Evolutionary conservation across 371 early-diverging fungal species (phyloP).

Genomic region (Dentiscutata heterogama): DNA sequence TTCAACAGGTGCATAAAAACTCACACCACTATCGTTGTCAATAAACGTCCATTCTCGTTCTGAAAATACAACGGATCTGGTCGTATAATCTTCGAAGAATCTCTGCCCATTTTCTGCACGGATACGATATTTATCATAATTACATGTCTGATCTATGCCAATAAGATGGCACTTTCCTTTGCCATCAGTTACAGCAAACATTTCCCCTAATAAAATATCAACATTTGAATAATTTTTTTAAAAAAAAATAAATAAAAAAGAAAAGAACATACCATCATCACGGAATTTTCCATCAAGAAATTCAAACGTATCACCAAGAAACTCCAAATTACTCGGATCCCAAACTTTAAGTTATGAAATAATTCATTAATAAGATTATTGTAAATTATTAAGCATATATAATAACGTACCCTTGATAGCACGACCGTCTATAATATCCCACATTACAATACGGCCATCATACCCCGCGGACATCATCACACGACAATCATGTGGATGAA

Average conservation of each 20-base stretch:
- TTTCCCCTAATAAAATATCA: neutral
- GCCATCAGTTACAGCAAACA: constrained; percentile 18
- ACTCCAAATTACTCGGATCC: neutral
- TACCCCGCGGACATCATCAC: constrained; percentile 85
- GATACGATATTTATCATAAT: neutral
- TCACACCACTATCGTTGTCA: too few relatives aligned
- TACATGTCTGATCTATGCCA: constrained; percentile 3
- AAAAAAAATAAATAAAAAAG: neutral
- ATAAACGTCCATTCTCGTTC: too few relatives aligned
- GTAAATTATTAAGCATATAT: too few relatives aligned
- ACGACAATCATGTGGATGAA: constrained; percentile 77
- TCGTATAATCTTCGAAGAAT: neutral
- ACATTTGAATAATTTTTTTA: too few relatives aligned
- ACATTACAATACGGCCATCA: constrained; percentile 86
- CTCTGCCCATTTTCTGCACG: neutral
- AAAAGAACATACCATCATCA: constrained; percentile 1
- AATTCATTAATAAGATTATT: neutral
- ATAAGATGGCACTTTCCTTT: constrained; percentile 27
- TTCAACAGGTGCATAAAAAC: too few relatives aligned
- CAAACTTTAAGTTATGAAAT: neutral
- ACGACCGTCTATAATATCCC: constrained; percentile 72
- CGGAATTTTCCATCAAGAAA: constrained; percentile 13
- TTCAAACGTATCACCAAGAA: neutral
- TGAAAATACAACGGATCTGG: too few relatives aligned
- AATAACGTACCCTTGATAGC: constrained; percentile 50